Base-by-base conservation (phyloP, 2,329 filamentous ascomycete genomes). In the Fusarium gaditjirri region DNA sequence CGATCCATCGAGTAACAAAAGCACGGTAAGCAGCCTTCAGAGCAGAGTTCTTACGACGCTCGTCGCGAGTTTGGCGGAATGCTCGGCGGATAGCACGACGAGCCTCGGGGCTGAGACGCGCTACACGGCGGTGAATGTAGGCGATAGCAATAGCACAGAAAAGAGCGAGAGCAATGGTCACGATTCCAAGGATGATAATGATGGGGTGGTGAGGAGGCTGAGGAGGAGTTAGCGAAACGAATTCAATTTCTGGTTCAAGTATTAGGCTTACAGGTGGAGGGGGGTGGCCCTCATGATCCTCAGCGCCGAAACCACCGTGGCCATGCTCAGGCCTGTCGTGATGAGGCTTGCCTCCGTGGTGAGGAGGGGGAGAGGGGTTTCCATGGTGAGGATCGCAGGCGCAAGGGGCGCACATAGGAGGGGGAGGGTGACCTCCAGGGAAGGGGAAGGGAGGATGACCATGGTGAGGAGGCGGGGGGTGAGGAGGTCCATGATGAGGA, bases 1-100 rank as follows among this genome's bases (percentile, higher is more conserved):
- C 74, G 8, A 65, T 58, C 66, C 77, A 69, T 61, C 80, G 78
- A 44, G 75, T 68, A 42, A 83, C 68, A 25, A 84, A 61, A 35
- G 78, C 74, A 7, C 75, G 60, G 65, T 81, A 76, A 36, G 79
- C 72, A 19, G 75, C 73, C 52, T 76, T 75, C 17, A 75, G 71
- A 46, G 79, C 76, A 8, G 77, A 75, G 16, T 64, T 65, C 27
- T 70, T 73, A 8, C 75, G 76, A 52, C 79, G 78, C 54, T 79
- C 74, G 17, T 67, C 60, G n/a, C 74, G 73, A 38, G 76, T 64
- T 57, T 71, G 73, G 36, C 63, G 78, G 52, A 74, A 70, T 49
- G 74, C 71, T 29, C 75, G 77, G 49, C 75, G 75, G 59, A 67
- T 70, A 25, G 68, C 72, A 25, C 75, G 77, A 38, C 74, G 71